Conservation (phyloP, 306 rosid species). For the Medicago truncatula region MtrunA17r5.0-ANR NC_053045.1:24657501-24658000, state of each 20-base stretch:
- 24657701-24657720: not conserved
- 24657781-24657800: not conserved
- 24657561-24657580: not conserved
- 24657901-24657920: no score
- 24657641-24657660: not conserved
- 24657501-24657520: not conserved
- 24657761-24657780: not conserved
- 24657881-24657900: no score
- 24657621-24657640: not conserved
- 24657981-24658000: no score
- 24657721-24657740: not conserved
- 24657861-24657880: no score
- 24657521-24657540: not conserved
- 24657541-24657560: not conserved
- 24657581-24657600: not conserved
- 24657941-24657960: no score
- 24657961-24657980: no score
- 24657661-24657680: not conserved
- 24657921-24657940: no score
- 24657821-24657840: conserved; percentile 1
- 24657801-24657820: not conserved
- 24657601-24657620: not conserved
- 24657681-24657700: not conserved
- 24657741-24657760: not conserved
- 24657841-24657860: not conserved